Conservation (phyloP, 441 rosid genomes). For the Bocquillonia castaneifolia region DNA sequence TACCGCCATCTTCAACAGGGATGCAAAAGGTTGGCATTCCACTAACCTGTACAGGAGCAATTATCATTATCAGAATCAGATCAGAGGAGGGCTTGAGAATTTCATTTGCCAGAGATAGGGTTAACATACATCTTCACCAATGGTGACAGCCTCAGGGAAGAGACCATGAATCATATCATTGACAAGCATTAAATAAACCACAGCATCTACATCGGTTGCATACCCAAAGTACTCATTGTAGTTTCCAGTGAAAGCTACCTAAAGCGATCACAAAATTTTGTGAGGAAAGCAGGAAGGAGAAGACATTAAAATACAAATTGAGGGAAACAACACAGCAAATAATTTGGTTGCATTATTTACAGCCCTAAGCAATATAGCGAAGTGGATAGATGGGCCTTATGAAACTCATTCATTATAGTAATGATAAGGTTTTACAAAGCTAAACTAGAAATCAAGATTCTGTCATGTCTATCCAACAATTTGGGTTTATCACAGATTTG, state of each 20-base stretch:
- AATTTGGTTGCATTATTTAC: background rate
- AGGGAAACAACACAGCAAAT: background rate
- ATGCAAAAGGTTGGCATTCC: conserved; percentile 98
- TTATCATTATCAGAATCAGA: background rate
- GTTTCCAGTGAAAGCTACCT: conserved; percentile 87
- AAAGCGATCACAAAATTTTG: conserved; percentile 10
- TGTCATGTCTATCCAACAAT: background rate
- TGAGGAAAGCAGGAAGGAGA: background rate
- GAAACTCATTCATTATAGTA: background rate
- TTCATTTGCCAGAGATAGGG: background rate
- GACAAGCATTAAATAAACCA: conserved; percentile 88
- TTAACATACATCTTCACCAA: conserved; percentile 94
- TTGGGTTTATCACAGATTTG: background rate
- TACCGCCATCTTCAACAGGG: conserved; percentile 87
- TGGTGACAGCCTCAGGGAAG: conserved; percentile 78
- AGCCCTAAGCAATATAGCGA: background rate
- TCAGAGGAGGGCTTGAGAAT: background rate
- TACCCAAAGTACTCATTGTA: conserved; percentile 87
- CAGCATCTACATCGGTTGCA: conserved; percentile 90
- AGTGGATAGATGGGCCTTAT: background rate
- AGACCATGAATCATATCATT: conserved; percentile 93
- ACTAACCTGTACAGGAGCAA: conserved; percentile 61
- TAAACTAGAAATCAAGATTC: conserved; percentile 2
- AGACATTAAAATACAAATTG: background rate
- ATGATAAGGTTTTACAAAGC: background rate